Percentiles rank a stretch among this genome's conserved stretches.
These are phyloP conservation scores for Plenodomus lindquistii DNA, from an alignment of 2,329 filamentous ascomycete species.

Conservation along the genomic window DNA sequence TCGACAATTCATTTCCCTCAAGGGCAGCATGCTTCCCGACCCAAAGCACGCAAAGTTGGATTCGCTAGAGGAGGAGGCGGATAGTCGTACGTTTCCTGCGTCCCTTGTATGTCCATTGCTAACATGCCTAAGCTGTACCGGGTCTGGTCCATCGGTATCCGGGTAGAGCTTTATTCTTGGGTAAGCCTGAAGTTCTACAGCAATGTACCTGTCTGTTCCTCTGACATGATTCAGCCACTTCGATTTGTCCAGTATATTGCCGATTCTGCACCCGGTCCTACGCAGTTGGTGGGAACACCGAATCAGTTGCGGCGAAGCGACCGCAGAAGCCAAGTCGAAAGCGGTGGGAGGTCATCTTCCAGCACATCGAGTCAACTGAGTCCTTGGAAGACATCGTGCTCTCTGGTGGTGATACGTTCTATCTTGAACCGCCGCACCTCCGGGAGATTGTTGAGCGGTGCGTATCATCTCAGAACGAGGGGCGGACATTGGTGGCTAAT, in stretches of 20 bases:
- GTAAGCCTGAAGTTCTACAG: too few species aligned
- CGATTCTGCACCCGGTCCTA: conserved; percentile 66
- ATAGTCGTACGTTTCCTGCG: conserved; percentile 47
- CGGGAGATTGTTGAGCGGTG: conserved; percentile 55
- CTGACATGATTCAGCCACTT: conserved; percentile 48
- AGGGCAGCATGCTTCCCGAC: conserved; percentile 57
- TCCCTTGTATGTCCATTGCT: conserved; percentile 1
- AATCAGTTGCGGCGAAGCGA: conserved; percentile 50
- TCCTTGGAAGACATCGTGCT: conserved; percentile 63
- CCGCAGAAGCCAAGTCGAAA: conserved; percentile 46
- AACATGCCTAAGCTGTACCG: conserved; percentile 46
- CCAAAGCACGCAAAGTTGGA: conserved; percentile 61
- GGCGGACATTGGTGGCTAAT: too few species aligned
- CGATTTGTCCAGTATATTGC: conserved; percentile 66
- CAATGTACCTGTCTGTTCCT: too few species aligned
- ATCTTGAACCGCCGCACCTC: conserved; percentile 58
- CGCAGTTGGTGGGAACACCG: conserved; percentile 60
- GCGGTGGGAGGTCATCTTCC: conserved; percentile 61
- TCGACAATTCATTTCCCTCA: conserved; percentile 63
- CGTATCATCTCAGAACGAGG: too few species aligned
- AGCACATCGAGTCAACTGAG: conserved; percentile 58
- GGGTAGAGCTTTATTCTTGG: conserved; percentile 65
- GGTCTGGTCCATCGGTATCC: conserved; percentile 67
- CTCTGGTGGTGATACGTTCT: conserved; percentile 66
- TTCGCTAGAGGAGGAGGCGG: conserved; percentile 60